phyloP scores from a whole-genome alignment of 1,284 basidiomycete genomes.

The Trametes sp. region DNA sequence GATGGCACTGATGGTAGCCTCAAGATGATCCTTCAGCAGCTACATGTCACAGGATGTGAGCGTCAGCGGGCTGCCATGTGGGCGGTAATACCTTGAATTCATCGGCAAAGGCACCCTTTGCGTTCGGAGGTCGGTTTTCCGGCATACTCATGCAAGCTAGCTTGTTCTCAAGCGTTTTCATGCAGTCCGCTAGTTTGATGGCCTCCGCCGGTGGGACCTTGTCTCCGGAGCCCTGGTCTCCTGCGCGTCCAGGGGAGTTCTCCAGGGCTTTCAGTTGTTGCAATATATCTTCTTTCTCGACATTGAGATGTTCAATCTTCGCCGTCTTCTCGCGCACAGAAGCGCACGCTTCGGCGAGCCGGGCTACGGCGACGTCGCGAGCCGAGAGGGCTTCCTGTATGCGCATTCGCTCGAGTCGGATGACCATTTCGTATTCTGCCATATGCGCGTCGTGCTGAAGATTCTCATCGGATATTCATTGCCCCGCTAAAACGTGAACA shows the following conservation, averaged over 20 bases:
- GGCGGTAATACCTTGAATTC: constrained; percentile 11
- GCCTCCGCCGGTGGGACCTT: background rate
- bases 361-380: constrained; percentile 68
- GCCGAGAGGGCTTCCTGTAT: constrained; percentile 66
- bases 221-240: background rate
- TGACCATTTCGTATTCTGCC: constrained; percentile 24
- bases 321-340: constrained; percentile 67
- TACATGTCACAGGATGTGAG: background rate
- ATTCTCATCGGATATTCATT: background rate
- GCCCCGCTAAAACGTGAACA: background rate
- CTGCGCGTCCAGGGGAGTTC: background rate
- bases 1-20: background rate
- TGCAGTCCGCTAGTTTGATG: constrained; percentile 44
- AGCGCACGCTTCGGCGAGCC: constrained; percentile 65
- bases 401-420: constrained; percentile 63
- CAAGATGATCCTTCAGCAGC: background rate
- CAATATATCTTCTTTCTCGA: constrained; percentile 42
- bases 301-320: constrained; percentile 56
- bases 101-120: constrained; percentile 7
- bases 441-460: background rate
- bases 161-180: constrained; percentile 51
- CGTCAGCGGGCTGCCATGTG: too few relatives aligned
- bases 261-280: background rate
- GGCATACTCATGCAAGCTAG: constrained; percentile 40
- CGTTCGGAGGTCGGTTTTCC: constrained; percentile 14